These are phyloP conservation scores for Magnusiomyces sp. DNA, from an alignment of 1,139 yeast species.

Conservation along the genomic window DNA sequence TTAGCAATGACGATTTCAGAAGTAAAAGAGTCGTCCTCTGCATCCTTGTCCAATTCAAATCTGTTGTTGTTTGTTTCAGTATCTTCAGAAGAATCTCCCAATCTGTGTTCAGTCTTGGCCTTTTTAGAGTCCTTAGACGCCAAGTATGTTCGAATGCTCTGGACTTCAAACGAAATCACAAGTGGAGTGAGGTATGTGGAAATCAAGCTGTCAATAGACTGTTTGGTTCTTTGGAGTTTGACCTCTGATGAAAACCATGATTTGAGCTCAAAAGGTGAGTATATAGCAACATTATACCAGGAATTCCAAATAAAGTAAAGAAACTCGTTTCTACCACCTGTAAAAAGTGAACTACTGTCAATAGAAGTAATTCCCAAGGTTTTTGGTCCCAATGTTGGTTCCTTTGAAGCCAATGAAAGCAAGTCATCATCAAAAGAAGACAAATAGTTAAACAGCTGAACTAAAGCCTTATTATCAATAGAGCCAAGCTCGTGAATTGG, in stretches of 20 bases:
- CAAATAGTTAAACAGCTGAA: constrained; percentile 22
- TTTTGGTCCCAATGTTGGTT: constrained; percentile 5
- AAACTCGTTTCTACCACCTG: no score
- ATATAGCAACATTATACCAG: constrained; percentile 47
- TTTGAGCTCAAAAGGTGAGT: constrained; percentile 61
- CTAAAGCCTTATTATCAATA: constrained; percentile 29
- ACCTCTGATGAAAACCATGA: constrained; percentile 48
- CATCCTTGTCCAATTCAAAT: constrained; percentile 21
- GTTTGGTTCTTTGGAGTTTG: constrained; percentile 37
- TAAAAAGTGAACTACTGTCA: constrained; percentile 23
- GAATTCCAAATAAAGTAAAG: constrained; percentile 33
- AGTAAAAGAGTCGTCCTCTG: constrained; percentile 21
- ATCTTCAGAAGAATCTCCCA: constrained; percentile 15
- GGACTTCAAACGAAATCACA: constrained; percentile 51
- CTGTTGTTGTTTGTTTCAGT: constrained; percentile 20
- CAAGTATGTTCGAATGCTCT: constrained; percentile 37
- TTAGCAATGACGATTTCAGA: constrained; percentile 56
- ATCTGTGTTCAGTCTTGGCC: no score
- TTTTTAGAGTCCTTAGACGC: constrained; percentile 13
- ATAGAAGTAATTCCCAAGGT: constrained; percentile 27
- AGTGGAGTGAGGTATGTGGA: constrained; percentile 53
- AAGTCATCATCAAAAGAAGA: constrained; percentile 16
- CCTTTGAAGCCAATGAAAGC: background rate
- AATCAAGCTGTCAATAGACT: constrained; percentile 58
- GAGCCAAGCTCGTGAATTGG: constrained; percentile 31